Evolutionary conservation across 2,329 filamentous ascomycete genomes (phyloP).

Genomic region (Xylariales sp.): DNA sequence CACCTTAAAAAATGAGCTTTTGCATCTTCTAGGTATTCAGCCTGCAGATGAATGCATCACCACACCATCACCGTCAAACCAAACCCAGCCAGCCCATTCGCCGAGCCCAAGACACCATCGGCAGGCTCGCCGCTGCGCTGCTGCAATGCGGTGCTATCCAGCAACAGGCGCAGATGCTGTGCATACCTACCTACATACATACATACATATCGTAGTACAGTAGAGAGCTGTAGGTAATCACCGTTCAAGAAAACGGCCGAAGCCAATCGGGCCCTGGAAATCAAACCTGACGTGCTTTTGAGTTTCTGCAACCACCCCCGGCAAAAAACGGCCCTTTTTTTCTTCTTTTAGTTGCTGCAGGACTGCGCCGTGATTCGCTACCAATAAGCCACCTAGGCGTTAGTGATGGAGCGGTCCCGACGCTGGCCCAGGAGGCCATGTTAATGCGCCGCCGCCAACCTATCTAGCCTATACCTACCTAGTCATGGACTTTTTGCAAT

Average conservation of each 20-base stretch:
- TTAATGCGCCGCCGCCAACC: too few species aligned
- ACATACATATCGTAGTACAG: too few species aligned
- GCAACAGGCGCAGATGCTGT: conserved; percentile 4
- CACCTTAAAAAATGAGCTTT: background rate
- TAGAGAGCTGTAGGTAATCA: background rate
- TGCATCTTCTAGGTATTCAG: background rate
- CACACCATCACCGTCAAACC: background rate
- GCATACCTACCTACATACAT: too few species aligned
- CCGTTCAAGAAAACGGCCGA: conserved; percentile 4
- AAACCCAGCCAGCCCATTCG: background rate
- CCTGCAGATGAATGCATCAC: conserved; percentile 1
- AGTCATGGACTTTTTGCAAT: background rate
- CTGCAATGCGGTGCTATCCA: conserved; percentile 21
- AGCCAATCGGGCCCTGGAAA: conserved; percentile 11
- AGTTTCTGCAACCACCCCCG: background rate
- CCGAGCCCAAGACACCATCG: conserved; percentile 12
- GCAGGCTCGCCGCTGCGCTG: conserved; percentile 17
- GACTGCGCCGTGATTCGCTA: conserved; percentile 21
- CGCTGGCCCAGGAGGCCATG: background rate
- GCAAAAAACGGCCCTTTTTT: conserved; percentile 11
- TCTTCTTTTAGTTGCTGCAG: background rate
- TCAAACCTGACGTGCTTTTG: conserved; percentile 12
- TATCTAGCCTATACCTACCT: background rate
- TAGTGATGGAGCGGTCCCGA: background rate
- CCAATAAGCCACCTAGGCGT: background rate